These are phyloP conservation scores for Pseudohalonectria lignicola DNA, from an alignment of 2,329 filamentous ascomycete genomes.

Conservation along the genomic window DNA sequence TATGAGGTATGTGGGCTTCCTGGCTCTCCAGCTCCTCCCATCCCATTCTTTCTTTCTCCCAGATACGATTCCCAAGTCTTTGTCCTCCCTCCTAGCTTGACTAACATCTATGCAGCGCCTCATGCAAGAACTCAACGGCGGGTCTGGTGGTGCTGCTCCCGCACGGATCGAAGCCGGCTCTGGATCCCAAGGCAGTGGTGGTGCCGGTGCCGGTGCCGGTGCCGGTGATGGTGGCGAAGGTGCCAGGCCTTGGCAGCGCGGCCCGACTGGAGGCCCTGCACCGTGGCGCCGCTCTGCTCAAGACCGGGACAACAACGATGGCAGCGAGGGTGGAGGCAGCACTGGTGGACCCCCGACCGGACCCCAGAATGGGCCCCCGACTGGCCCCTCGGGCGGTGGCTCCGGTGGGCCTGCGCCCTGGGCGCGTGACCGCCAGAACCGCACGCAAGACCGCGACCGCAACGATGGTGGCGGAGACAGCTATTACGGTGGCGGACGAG, in stretches of 20 bases:
- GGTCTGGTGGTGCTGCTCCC: constrained; percentile 32
- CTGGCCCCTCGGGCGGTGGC: constrained; percentile 23
- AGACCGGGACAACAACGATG: constrained; percentile 34
- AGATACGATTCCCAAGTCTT: constrained; percentile 25
- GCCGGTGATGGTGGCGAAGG: constrained; percentile 16
- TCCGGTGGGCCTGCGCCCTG: constrained; percentile 44
- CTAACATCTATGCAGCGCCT: constrained; percentile 75
- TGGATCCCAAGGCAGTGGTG: constrained; percentile 38
- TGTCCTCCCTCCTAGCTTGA: too few relatives aligned
- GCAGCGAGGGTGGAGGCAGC: constrained; percentile 16
- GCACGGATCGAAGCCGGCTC: constrained; percentile 10
- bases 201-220: constrained; percentile 21
- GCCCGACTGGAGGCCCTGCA: constrained; percentile 71
- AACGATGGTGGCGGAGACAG: constrained; percentile 29
- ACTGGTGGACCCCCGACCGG: neutral
- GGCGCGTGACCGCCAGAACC: constrained; percentile 44
- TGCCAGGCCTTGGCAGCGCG: constrained; percentile 79
- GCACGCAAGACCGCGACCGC: constrained; percentile 26
- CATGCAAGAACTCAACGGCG: constrained; percentile 91
- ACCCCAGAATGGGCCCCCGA: constrained; percentile 3
- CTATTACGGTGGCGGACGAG: constrained; percentile 10
- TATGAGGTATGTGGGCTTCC: constrained; percentile 63
- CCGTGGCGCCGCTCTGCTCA: constrained; percentile 66
- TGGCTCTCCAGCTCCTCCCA: neutral
- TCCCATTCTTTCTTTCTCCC: neutral